These are phyloP conservation scores for Mortierella sp. DNA, from an alignment of 371 early-diverging fungal genomes.

Conservation along the genomic window DNA sequence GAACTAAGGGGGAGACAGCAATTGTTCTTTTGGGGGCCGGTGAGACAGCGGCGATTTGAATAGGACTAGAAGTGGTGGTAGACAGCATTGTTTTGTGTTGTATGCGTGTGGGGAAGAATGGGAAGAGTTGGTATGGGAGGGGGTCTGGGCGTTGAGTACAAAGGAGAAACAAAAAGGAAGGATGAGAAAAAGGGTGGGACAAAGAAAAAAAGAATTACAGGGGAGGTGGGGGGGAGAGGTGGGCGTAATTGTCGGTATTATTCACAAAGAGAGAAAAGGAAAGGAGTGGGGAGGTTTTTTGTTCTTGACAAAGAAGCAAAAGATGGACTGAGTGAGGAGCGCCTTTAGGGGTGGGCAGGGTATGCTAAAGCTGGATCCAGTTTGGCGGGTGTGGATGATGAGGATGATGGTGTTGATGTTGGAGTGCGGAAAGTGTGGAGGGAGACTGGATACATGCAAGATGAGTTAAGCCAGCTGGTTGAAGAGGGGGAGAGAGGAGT, in stretches of 20 bases:
- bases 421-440: conserved; percentile 1
- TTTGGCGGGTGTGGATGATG: not conserved
- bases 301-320: not conserved
- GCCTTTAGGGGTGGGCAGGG: conserved; percentile 2
- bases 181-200: not conserved
- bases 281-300: not conserved
- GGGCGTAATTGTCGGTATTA: conserved; percentile 7
- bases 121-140: not conserved
- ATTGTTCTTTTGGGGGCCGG: conserved; percentile 14
- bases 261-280: not conserved
- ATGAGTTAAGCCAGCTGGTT: not conserved
- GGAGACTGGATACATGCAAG: not conserved
- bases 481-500: not conserved
- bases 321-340: not conserved
- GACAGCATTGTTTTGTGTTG: conserved; percentile 1
- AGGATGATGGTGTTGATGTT: not conserved
- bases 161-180: not conserved
- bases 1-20: conserved; percentile 23
- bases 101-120: not conserved
- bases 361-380: conserved; percentile 6
- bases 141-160: not conserved
- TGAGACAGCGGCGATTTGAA: not conserved
- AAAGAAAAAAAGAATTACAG: not conserved
- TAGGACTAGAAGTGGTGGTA: not conserved
- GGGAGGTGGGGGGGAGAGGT: not conserved